Conservation (phyloP, 306 rosid genomes). For the Vachellia pachyceras region DNA sequence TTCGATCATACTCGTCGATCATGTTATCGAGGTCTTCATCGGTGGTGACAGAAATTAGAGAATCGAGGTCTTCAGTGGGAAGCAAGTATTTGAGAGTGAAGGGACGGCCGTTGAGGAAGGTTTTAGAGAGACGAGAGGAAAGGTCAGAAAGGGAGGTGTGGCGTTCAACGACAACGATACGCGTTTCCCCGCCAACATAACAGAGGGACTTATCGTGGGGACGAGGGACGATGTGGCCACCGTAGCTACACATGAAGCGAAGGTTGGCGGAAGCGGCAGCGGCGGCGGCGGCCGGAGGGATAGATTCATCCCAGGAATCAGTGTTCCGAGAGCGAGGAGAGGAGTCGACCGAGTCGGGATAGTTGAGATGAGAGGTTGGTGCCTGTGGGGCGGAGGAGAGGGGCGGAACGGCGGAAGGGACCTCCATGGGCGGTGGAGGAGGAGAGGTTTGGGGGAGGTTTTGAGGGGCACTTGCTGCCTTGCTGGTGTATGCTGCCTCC, state of each 20-base stretch:
- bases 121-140: conserved; percentile 73
- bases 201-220: conserved; percentile 94
- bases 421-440: conserved; percentile 48
- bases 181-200: conserved; percentile 94
- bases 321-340: conserved; percentile 89
- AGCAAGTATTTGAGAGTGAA: conserved; percentile 91
- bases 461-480: not conserved
- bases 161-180: conserved; percentile 82
- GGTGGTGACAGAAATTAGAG: conserved; percentile 82
- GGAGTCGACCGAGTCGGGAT: conserved; percentile 76
- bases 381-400: conserved; percentile 36
- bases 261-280: conserved; percentile 46
- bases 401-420: conserved; percentile 47
- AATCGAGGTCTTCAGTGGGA: conserved; percentile 91
- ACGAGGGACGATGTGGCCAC: conserved; percentile 94
- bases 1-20: conserved; percentile 97
- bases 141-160: conserved; percentile 72
- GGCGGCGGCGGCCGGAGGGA: conserved; percentile 47
- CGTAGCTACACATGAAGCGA: conserved; percentile 97
- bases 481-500: not conserved
- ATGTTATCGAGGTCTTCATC: conserved; percentile 95
- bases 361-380: conserved; percentile 56
- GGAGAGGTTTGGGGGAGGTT: conserved; percentile 29
- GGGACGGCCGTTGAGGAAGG: conserved; percentile 64
- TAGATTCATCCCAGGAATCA: conserved; percentile 87